Evolutionary conservation across 805 yeast genomes (phyloP), one percentile per base, ranked within the genome.

Genomic region (Candida piceae): DNA sequence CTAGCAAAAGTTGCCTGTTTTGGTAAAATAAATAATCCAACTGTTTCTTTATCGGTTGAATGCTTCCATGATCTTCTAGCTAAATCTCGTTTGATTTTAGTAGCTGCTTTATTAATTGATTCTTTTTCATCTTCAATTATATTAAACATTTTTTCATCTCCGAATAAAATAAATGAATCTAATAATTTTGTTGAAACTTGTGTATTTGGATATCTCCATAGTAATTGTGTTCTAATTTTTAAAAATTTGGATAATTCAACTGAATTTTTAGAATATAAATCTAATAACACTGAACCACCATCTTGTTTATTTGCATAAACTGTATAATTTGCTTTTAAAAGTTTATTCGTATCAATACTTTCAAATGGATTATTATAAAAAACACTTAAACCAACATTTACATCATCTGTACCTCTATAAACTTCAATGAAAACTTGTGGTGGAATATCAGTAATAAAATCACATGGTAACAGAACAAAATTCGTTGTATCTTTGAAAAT

Each of bases 31-130:
- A 82, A 73, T 49, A 90, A 66, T 4, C 83, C 83, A 13, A 93
- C 73, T 1, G 80, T 73, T 38, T 79, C 85, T 44, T 69, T 68
- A 8, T 60, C 55, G 5, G 53, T 50, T 0, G 82, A 68, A 55
- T 88, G 96, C 50, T 74, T 75, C 98, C 98, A 93, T 2, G 96
- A 81, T 45, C 95, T 76, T 60, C 97, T 76, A 3, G 95, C 94
- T 40, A 90, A 62, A 53, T 88, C 96, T 53, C 97, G 76, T 29
- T 88, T 73, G 17, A 89, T 69, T 53, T 84, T 84, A 16, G 73
- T 72, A 25, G 79, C 62, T 4, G 87, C 70, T 45, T 77, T 70
- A 40, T 63, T 63, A 12, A 21, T 45, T 44, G 39, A 41, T 41
- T 59, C 39, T 44, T 57, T 42, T 43, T 62, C 57, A 9, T 55